A percentile compares a stretch with the other conserved stretches of the same genome.
These are phyloP conservation scores for Coniferiporia weirii DNA, from an alignment of 1,284 basidiomycete genomes.

Conservation along the genomic window DNA sequence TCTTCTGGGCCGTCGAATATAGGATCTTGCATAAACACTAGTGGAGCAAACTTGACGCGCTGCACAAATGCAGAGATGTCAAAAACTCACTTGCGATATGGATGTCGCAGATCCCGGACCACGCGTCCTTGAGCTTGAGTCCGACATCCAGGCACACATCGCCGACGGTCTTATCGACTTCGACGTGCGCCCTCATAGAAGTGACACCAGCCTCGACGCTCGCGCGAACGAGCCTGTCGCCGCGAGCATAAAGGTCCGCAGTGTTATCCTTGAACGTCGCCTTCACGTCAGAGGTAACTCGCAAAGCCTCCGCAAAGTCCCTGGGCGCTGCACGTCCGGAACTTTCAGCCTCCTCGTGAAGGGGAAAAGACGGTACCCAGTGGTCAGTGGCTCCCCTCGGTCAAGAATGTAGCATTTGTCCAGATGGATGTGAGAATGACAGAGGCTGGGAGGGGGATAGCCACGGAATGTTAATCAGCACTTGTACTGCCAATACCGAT, in stretches of 20 bases:
- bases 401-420: slow-evolving; percentile 65
- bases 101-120: slow-evolving; percentile 43
- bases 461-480: not conserved
- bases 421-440: slow-evolving; percentile 60
- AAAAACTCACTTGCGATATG: slow-evolving; percentile 47
- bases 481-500: too few species aligned
- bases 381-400: slow-evolving; percentile 43
- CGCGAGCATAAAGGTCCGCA: slow-evolving; percentile 46
- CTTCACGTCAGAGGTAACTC: slow-evolving; percentile 47
- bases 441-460: slow-evolving; percentile 35
- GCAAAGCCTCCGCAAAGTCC: slow-evolving; percentile 51
- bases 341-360: not conserved
- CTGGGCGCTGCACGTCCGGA: slow-evolving; percentile 27
- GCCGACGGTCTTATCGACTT: slow-evolving; percentile 50
- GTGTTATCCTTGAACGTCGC: slow-evolving; percentile 36
- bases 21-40: slow-evolving; percentile 62
- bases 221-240: slow-evolving; percentile 46
- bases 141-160: slow-evolving; percentile 47
- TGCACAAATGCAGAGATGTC: not conserved
- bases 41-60: not conserved
- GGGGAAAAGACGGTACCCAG: slow-evolving; percentile 35
- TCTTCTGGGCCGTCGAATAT: slow-evolving; percentile 37
- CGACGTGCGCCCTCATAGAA: slow-evolving; percentile 60
- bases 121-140: slow-evolving; percentile 42
- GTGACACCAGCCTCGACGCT: slow-evolving; percentile 58